A percentile compares a stretch with the other conserved stretches of the same genome.
Evolutionary conservation across 2,329 filamentous ascomycete species (phyloP).

Genomic region (Botrytis fabae): DNA sequence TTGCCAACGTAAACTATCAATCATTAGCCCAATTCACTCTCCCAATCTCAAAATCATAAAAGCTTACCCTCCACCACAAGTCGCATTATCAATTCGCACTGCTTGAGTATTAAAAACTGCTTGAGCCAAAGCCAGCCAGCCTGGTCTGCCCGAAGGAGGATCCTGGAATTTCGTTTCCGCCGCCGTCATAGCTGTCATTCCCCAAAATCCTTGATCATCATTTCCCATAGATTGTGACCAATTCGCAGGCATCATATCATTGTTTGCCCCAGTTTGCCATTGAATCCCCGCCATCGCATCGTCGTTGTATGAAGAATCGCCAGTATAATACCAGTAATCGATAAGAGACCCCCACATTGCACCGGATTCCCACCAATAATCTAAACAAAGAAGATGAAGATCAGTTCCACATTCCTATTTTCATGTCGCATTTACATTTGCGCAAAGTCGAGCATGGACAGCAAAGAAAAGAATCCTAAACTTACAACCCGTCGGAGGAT

Average conservation of each 20-base stretch:
- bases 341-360: conserved; percentile 61
- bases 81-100: conserved; percentile 67
- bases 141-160: conserved; percentile 60
- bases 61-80: conserved; percentile 59
- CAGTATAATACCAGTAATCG: conserved; percentile 64
- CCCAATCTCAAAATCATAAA: background rate
- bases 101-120: conserved; percentile 80
- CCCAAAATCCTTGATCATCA: conserved; percentile 67
- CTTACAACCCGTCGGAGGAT: conserved; percentile 39
- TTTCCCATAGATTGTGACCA: conserved; percentile 42
- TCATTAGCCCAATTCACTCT: conserved; percentile 23
- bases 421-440: background rate
- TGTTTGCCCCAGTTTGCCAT: conserved; percentile 56
- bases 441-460: conserved; percentile 19
- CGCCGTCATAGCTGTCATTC: conserved; percentile 75
- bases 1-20: conserved; percentile 69
- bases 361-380: conserved; percentile 63
- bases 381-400: conserved; percentile 31
- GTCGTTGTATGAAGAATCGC: conserved; percentile 58
- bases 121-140: conserved; percentile 77
- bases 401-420: conserved; percentile 1
- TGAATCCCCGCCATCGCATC: conserved; percentile 56
- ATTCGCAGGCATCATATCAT: conserved; percentile 59
- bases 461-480: conserved; percentile 21
- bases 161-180: conserved; percentile 75